These are phyloP conservation scores for Rhododendron vialii DNA, from an alignment of 148 eudicot genomes.

Conservation along the genomic window DNA sequence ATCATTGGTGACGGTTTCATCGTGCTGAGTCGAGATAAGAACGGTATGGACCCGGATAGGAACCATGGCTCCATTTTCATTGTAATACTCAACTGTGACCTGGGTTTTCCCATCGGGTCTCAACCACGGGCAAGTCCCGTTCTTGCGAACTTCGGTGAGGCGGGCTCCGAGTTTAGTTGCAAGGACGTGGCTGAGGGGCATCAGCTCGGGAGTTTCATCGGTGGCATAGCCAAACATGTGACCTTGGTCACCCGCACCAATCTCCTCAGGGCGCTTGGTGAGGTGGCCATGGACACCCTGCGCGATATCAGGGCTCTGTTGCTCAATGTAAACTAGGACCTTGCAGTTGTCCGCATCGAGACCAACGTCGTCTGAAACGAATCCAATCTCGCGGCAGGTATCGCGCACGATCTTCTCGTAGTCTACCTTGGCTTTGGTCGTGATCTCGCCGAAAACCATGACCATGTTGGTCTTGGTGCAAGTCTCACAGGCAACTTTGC, in stretches of 20 bases:
- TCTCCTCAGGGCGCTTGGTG: slow-evolving; percentile 28
- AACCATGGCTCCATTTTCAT: slow-evolving; percentile 29
- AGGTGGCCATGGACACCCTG: slow-evolving; percentile 29
- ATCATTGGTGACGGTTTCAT: slow-evolving; percentile 27
- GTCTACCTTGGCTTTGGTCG: slow-evolving; percentile 24
- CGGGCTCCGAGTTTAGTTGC: slow-evolving; percentile 27
- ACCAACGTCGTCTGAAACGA: slow-evolving; percentile 20
- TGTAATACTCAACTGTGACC: slow-evolving; percentile 26
- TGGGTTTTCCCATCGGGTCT: slow-evolving; percentile 32
- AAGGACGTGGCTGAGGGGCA: slow-evolving; percentile 31
- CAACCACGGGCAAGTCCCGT: slow-evolving; percentile 30
- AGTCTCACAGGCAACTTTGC: slow-evolving; percentile 27
- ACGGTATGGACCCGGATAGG: slow-evolving; percentile 25
- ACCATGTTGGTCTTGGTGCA: slow-evolving; percentile 29
- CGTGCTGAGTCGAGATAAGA: slow-evolving; percentile 29
- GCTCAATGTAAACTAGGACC: slow-evolving; percentile 24
- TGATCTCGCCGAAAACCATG: slow-evolving; percentile 26
- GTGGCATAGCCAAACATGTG: slow-evolving; percentile 32
- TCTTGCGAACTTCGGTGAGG: slow-evolving; percentile 26
- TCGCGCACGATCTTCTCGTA: slow-evolving; percentile 23
- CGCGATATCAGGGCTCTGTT: slow-evolving; percentile 25
- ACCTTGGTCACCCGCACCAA: slow-evolving; percentile 29
- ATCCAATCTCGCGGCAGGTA: slow-evolving; percentile 22
- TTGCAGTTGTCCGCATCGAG: slow-evolving; percentile 25
- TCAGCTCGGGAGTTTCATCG: slow-evolving; percentile 24